Conservation (phyloP, 2,329 filamentous ascomycete species). For the Alternaria tenuissima region DNA sequence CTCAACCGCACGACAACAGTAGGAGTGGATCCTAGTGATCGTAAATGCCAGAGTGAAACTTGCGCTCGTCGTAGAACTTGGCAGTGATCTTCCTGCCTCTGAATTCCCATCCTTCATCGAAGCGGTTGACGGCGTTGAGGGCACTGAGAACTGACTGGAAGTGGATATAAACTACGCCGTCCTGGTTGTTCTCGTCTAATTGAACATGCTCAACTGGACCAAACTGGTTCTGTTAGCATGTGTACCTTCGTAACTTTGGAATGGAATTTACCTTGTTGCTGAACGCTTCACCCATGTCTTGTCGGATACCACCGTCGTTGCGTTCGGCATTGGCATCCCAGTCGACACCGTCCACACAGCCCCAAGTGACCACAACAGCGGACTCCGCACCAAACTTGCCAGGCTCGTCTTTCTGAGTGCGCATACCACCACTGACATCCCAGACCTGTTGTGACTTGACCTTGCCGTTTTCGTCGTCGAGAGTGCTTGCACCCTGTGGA, state of each 20-base stretch:
- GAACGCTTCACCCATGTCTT: conserved; percentile 96
- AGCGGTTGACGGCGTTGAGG: conserved; percentile 84
- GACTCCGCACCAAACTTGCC: conserved; percentile 66
- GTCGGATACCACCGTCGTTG: conserved; percentile 71
- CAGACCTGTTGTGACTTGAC: conserved; percentile 55
- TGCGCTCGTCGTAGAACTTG: conserved; percentile 81
- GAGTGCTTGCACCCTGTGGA: conserved; percentile 25
- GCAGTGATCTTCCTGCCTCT: conserved; percentile 86
- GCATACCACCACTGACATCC: conserved; percentile 81
- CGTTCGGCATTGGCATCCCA: conserved; percentile 76
- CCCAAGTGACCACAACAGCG: conserved; percentile 79
- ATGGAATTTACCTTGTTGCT: conserved; percentile 69
- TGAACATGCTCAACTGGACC: conserved; percentile 82
- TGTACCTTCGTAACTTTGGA: background rate
- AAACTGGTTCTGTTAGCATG: conserved; percentile 63
- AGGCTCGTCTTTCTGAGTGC: conserved; percentile 46
- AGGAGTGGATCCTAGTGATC: conserved; percentile 29
- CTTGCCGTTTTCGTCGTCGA: conserved; percentile 60
- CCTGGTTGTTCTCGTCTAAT: conserved; percentile 67
- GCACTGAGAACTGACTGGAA: conserved; percentile 88
- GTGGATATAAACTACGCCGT: conserved; percentile 82
- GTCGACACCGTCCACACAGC: conserved; percentile 89
- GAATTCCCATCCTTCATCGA: conserved; percentile 92
- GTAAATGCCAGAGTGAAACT: conserved; percentile 69
- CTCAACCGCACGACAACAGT: background rate